Evolutionary conservation across 2,329 filamentous ascomycete genomes (phyloP).

Genomic region (Sclerotinia sclerotiorum): DNA sequence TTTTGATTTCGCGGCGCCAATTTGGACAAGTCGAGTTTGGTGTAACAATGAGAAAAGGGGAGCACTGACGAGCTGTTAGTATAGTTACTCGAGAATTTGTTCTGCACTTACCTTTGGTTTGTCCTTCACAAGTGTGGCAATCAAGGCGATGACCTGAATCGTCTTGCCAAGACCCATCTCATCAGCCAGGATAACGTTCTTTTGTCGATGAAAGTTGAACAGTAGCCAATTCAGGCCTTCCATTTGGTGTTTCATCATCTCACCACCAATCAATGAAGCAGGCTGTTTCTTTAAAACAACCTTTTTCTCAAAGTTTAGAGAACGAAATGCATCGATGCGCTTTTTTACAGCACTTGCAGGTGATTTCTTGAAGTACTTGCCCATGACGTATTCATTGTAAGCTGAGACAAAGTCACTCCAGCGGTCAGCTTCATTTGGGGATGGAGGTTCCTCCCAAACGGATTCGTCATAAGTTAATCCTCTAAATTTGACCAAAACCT

Average conservation of each 20-base stretch:
- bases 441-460: constrained; percentile 84
- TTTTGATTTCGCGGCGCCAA: constrained; percentile 94
- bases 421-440: constrained; percentile 58
- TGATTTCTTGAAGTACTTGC: constrained; percentile 65
- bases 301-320: constrained; percentile 61
- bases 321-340: constrained; percentile 67
- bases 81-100: constrained; percentile 50
- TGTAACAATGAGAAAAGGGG: constrained; percentile 89
- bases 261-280: constrained; percentile 68
- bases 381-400: constrained; percentile 82
- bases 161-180: constrained; percentile 99
- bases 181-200: constrained; percentile 89
- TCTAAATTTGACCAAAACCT: constrained; percentile 85
- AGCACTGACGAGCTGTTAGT: constrained; percentile 57
- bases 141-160: constrained; percentile 82
- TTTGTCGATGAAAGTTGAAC: constrained; percentile 78
- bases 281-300: constrained; percentile 73
- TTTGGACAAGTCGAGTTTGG: constrained; percentile 97
- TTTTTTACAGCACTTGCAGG: constrained; percentile 60
- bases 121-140: constrained; percentile 70
- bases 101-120: constrained; percentile 46
- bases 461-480: constrained; percentile 87
- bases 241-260: constrained; percentile 90
- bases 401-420: constrained; percentile 81
- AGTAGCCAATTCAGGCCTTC: constrained; percentile 95